These are phyloP conservation scores for Eremomyces bilateralis DNA, from an alignment of 495 filamentous ascomycete genomes.

Conservation along the genomic window DNA sequence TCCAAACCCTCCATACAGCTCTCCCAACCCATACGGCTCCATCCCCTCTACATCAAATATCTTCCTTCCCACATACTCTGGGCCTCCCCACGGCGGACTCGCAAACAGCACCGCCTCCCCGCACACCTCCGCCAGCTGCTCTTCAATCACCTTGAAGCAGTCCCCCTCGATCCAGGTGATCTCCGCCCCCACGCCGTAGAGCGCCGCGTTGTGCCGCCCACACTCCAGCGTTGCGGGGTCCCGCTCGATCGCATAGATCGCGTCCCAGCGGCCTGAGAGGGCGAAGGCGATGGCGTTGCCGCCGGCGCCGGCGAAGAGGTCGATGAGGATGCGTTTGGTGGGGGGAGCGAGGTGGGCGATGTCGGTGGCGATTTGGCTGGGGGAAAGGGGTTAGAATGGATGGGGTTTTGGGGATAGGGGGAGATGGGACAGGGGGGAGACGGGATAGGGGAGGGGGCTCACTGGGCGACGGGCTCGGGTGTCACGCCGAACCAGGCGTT, in stretches of 20 bases:
- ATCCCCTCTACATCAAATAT: slow-evolving; percentile 75
- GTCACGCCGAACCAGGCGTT: slow-evolving; percentile 94
- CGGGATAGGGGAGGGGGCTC: slow-evolving; percentile 12
- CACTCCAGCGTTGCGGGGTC: slow-evolving; percentile 56
- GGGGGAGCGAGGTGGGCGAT: slow-evolving; percentile 30
- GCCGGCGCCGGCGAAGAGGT: slow-evolving; percentile 77
- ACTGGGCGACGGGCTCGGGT: slow-evolving; percentile 75
- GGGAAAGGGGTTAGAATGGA: too few species aligned
- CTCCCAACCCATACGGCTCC: slow-evolving; percentile 57
- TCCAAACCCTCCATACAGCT: slow-evolving; percentile 37
- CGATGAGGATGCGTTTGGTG: slow-evolving; percentile 41
- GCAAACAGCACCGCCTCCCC: slow-evolving; percentile 50
- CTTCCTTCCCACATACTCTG: slow-evolving; percentile 49
- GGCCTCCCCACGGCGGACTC: slow-evolving; percentile 88
- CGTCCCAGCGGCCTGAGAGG: slow-evolving; percentile 47
- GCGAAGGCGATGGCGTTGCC: slow-evolving; percentile 95
- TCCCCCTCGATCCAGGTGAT: slow-evolving; percentile 76
- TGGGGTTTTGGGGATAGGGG: too few species aligned
- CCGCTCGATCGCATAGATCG: slow-evolving; percentile 73
- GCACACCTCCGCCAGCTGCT: slow-evolving; percentile 5
- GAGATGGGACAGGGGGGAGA: slow-evolving; percentile 1
- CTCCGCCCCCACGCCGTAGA: slow-evolving; percentile 61
- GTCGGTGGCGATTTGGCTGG: slow-evolving; percentile 60
- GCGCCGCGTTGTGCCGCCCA: slow-evolving; percentile 74
- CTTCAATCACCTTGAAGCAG: slow-evolving; percentile 39